Conservation (phyloP, 2,329 filamentous ascomycete species). For the Cercospora zeae-maydis region DNA sequence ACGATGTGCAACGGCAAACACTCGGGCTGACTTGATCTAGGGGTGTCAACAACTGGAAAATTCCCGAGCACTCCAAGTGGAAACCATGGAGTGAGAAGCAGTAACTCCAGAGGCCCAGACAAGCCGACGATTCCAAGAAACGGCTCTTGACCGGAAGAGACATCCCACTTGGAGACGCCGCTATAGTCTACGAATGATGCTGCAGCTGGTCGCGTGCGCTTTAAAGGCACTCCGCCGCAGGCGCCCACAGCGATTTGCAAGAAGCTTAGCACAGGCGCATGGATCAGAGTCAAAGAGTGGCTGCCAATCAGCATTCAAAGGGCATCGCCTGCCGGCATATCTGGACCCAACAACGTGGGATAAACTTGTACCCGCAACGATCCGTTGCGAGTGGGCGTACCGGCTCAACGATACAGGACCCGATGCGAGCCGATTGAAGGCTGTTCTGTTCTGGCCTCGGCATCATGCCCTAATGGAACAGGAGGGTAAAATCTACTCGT, state of each 20-base stretch:
- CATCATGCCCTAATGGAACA: neutral
- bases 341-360: neutral
- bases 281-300: neutral
- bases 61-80: constrained; percentile 47
- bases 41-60: constrained; percentile 82
- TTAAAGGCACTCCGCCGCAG: neutral
- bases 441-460: neutral
- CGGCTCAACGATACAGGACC: neutral
- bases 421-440: neutral
- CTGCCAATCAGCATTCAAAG: neutral
- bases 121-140: neutral
- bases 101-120: neutral
- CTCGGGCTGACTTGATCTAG: constrained; percentile 14
- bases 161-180: neutral
- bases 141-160: neutral
- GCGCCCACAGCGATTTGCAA: neutral
- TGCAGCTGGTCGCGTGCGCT: neutral
- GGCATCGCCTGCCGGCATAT: neutral
- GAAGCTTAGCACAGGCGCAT: neutral
- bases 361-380: neutral
- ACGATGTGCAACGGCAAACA: neutral
- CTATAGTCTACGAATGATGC: neutral
- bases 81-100: constrained; percentile 7
- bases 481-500: neutral
- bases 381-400: neutral